Conservation (phyloP, 164 flowering plant genomes). For the Annona squamosa region DNA sequence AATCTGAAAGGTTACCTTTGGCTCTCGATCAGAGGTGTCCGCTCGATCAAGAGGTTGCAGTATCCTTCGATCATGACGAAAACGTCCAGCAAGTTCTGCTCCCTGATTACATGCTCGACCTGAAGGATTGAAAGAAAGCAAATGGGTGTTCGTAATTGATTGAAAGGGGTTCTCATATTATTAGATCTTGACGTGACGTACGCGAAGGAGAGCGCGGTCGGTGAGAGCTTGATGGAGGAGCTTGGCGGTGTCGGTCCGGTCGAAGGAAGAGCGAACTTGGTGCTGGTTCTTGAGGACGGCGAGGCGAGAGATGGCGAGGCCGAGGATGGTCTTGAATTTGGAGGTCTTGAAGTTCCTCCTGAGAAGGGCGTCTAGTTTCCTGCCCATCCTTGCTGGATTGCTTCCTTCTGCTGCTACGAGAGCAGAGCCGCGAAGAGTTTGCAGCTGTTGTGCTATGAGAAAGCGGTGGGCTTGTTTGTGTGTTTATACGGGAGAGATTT, state of each 20-base stretch:
- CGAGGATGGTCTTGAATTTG: constrained; percentile 36
- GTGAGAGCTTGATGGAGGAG: constrained; percentile 58
- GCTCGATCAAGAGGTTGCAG: constrained; percentile 39
- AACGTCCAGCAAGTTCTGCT: constrained; percentile 63
- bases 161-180: neutral
- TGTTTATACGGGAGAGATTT: too few relatives aligned
- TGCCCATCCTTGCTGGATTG: constrained; percentile 31
- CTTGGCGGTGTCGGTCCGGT: constrained; percentile 54
- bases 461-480: too few relatives aligned
- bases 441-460: too few relatives aligned
- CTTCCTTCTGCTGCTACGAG: too few relatives aligned
- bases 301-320: constrained; percentile 48
- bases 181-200: constrained; percentile 16
- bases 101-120: constrained; percentile 68
- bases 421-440: too few relatives aligned
- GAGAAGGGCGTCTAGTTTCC: constrained; percentile 42
- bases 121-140: constrained; percentile 12
- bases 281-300: constrained; percentile 65
- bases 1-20: constrained; percentile 20
- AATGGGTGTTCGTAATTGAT: neutral
- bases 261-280: constrained; percentile 35
- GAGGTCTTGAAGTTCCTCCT: constrained; percentile 46
- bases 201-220: constrained; percentile 74
- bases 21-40: constrained; percentile 24
- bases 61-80: constrained; percentile 45